Percentiles rank a stretch among this genome's conserved stretches.
Evolutionary conservation across 164 flowering plant species (phyloP).

Genomic region (Hamamelis virginiana): DNA sequence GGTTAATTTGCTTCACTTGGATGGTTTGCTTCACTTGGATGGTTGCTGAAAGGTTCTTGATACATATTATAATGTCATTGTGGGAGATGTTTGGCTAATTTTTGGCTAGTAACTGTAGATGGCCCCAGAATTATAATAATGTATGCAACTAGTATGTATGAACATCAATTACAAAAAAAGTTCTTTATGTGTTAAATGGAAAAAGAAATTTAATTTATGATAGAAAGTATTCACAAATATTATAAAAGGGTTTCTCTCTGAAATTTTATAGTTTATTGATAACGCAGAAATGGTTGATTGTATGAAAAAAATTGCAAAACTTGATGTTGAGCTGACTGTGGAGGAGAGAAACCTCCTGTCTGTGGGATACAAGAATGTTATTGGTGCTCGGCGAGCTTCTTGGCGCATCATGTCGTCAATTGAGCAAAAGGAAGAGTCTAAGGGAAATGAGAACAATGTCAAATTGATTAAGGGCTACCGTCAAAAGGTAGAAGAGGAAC

Average conservation of each 20-base stretch:
- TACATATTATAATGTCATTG: background rate
- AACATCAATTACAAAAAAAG: no score
- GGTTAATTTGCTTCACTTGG: background rate
- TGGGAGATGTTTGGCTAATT: background rate
- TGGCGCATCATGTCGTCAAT: constrained; percentile 93
- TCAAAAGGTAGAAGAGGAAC: constrained; percentile 84
- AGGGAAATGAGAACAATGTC: constrained; percentile 76
- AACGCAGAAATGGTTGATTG: constrained; percentile 84
- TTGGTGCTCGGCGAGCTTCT: constrained; percentile 85
- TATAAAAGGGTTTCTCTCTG: background rate
- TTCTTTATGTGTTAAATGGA: background rate
- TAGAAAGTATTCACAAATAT: background rate
- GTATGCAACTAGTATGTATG: no score
- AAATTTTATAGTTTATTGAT: constrained; percentile 9
- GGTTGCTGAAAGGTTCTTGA: background rate
- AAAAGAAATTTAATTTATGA: background rate
- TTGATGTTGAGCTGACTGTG: constrained; percentile 72
- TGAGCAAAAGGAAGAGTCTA: constrained; percentile 87
- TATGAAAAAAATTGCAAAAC: constrained; percentile 76
- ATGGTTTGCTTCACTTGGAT: background rate
- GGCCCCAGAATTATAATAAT: no score
- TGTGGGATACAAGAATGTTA: constrained; percentile 88
- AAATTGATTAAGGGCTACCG: constrained; percentile 67
- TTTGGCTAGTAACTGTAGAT: background rate
- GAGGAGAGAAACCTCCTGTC: constrained; percentile 88